Evolutionary conservation across 2,329 filamentous ascomycete species (phyloP), one percentile per base, ranked within the genome.

Genomic region (Talaromyces sp.): DNA sequence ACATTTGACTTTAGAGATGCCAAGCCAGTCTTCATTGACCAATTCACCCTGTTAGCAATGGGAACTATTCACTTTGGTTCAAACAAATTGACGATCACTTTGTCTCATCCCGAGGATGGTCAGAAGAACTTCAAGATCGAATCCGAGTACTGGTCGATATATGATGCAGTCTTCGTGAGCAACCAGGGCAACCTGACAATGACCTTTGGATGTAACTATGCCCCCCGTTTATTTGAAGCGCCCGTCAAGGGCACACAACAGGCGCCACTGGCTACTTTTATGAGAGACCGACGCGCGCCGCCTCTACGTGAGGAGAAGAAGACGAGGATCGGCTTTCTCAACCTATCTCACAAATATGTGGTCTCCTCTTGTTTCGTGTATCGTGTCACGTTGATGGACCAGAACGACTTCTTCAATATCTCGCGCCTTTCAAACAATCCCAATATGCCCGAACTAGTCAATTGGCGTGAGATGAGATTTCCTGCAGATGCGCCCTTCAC

Each of bases 281-380:
- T 35, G 24, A 59, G 49, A 24, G 65, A 31, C 65, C 67, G 45
- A 63, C 58, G 67, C 64, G 58, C 16, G 9, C 56, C 35, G 16
- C 14, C n/a, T 35, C 16, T 11, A 10, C 60, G 43, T 16, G 64
- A 57, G 35, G 64, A 63, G 33, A 56, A 64, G 27, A 68, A 63
- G 43, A 64, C 27, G 22, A 64, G 66, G 37, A 67, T 73, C 10
- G 64, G 69, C 2, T 59, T 66, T 64, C 68, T 73, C 50, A 58
- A 65, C 8, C n/a, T 19, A 5, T 45, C 57, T 2, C 71, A 73
- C 58, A 67, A 66, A 56, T 35, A 59, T 7, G 62, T 70, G 27
- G 69, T 71, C 14, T 68, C 67, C 1, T 68, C 64, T 3, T 73
- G 70, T 0, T 80, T 89, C 9, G 77, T 71, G 22, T 87, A 87